A percentile compares a stretch with the other conserved stretches of the same genome.
These are phyloP conservation scores for Hymenotorrendiella dingleyae DNA, from an alignment of 2,329 filamentous ascomycete genomes.

Conservation along the genomic window DNA sequence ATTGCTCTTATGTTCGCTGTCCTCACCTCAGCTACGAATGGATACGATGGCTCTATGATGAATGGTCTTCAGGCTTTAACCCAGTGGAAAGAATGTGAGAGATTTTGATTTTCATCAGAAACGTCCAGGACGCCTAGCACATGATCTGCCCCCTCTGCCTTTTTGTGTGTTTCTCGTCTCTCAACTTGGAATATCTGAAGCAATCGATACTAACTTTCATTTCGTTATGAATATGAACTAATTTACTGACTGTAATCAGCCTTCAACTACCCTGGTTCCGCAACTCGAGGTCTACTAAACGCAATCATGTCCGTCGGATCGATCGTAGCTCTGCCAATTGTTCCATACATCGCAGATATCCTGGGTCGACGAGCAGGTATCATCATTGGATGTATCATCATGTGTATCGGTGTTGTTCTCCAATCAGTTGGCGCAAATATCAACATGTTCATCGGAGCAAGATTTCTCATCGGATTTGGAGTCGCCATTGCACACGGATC, in stretches of 20 bases:
- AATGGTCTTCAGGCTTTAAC: slow-evolving; percentile 41
- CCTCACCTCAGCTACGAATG: slow-evolving; percentile 43
- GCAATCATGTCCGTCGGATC: slow-evolving; percentile 45
- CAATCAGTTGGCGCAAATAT: slow-evolving; percentile 35
- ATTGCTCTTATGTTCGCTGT: slow-evolving; percentile 36
- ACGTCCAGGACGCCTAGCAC: too few relatives aligned
- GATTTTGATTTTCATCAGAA: too few relatives aligned
- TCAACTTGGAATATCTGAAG: too few relatives aligned
- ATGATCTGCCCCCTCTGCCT: too few relatives aligned
- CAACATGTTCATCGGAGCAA: slow-evolving; percentile 39
- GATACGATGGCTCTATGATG: slow-evolving; percentile 39
- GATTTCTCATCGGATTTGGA: slow-evolving; percentile 34
- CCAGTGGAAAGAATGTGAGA: slow-evolving; percentile 43
- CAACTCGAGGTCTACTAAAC: slow-evolving; percentile 38
- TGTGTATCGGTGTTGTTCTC: slow-evolving; percentile 40
- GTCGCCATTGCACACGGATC: slow-evolving; percentile 27
- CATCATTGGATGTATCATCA: slow-evolving; percentile 40
- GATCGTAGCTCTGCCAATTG: slow-evolving; percentile 40
- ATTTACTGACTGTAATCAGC: slow-evolving; percentile 29
- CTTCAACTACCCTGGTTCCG: slow-evolving; percentile 28
- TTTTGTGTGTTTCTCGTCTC: too few relatives aligned
- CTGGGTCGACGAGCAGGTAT: slow-evolving; percentile 42
- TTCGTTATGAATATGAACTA: too few relatives aligned
- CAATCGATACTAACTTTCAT: too few relatives aligned
- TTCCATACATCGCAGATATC: slow-evolving; percentile 43